Evolutionary conservation across 495 filamentous ascomycete genomes (phyloP).

Genomic region (Echria macrotheca): DNA sequence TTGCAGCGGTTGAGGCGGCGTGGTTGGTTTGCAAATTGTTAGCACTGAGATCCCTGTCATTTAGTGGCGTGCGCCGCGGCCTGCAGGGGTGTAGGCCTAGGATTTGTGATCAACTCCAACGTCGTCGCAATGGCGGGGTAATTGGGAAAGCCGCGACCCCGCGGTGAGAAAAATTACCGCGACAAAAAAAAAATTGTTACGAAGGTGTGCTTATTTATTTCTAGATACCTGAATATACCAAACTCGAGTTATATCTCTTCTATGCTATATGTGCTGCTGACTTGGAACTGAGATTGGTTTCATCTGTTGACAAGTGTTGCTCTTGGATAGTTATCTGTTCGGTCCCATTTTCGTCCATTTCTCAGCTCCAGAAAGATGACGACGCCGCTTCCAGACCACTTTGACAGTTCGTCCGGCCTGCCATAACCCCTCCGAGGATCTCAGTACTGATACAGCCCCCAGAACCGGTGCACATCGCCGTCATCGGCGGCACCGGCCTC

Average conservation of each 20-base stretch:
- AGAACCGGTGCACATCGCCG: conserved; percentile 68
- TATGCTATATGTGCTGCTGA: too few species aligned
- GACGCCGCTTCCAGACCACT: conserved; percentile 15
- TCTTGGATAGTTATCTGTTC: too few species aligned
- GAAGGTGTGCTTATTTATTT: too few species aligned
- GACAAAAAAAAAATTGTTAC: conserved; percentile 1
- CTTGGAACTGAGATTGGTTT: too few species aligned
- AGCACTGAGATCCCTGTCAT: too few species aligned
- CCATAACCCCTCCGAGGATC: too few species aligned
- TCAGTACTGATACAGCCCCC: too few species aligned
- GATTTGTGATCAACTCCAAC: conserved; percentile 15
- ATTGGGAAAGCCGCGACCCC: conserved; percentile 15
- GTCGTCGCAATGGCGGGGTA: conserved; percentile 32
- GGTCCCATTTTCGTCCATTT: not conserved
- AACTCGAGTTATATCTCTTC: too few species aligned
- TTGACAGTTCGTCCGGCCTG: conserved; percentile 12
- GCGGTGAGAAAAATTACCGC: conserved; percentile 18
- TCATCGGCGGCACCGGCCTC: conserved; percentile 95
- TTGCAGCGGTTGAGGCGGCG: too few species aligned
- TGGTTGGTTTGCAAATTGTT: too few species aligned
- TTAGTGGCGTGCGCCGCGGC: too few species aligned
- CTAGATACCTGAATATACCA: not conserved
- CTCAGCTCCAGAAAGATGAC: conserved; percentile 9
- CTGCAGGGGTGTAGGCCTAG: conserved; percentile 4
- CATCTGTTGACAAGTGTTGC: too few species aligned